Conservation (phyloP, 139 green algal species). For the Closterium sp. region DNA sequence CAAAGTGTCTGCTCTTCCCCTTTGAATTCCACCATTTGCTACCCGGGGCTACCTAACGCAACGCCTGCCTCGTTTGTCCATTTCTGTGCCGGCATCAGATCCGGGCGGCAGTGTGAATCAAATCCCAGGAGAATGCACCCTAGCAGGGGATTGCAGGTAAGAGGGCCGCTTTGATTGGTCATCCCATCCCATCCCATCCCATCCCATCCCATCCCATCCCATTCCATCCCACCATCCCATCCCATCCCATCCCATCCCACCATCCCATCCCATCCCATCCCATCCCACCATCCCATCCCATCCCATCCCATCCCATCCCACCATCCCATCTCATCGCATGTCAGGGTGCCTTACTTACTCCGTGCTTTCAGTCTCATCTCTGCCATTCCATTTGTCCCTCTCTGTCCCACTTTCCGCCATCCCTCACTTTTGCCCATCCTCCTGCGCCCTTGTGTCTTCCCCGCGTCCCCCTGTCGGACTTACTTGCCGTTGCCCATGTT, state of each 20-base stretch:
- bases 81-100: constrained; percentile 21
- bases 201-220: background rate
- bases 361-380: too few relatives aligned
- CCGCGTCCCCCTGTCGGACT: too few relatives aligned
- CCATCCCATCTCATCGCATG: background rate
- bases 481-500: too few relatives aligned
- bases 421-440: too few relatives aligned
- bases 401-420: background rate
- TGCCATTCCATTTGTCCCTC: too few relatives aligned
- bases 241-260: too few relatives aligned
- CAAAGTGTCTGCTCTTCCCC: too few relatives aligned
- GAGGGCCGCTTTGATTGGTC: background rate
- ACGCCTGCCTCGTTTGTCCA: background rate
- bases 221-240: background rate
- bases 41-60: too few relatives aligned
- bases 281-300: background rate
- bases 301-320: background rate
- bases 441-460: too few relatives aligned
- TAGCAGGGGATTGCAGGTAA: constrained; percentile 64
- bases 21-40: too few relatives aligned
- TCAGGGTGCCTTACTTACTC: too few relatives aligned
- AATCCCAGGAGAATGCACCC: constrained; percentile 68
- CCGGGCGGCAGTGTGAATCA: constrained; percentile 70
- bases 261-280: constrained; percentile 1
- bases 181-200: too few relatives aligned